Evolutionary conservation across 2,329 filamentous ascomycete genomes (phyloP).

Genomic region (Didymella exigua): DNA sequence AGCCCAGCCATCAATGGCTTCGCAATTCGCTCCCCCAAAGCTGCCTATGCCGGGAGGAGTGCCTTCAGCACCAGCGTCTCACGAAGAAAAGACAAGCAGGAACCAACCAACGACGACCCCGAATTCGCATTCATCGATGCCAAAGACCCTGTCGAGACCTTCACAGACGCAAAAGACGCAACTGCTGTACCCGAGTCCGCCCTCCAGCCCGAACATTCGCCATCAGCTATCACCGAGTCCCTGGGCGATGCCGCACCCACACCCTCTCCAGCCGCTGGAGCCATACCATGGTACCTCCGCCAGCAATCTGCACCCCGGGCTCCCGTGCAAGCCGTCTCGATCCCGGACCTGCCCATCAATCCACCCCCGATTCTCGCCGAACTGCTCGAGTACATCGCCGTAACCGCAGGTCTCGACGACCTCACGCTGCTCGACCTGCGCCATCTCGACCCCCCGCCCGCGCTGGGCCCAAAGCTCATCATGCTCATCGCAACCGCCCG

Average conservation of each 20-base stretch:
- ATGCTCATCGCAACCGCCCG: constrained; percentile 93
- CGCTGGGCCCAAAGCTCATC: constrained; percentile 83
- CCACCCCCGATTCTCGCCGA: constrained; percentile 73
- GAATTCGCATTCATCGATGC: constrained; percentile 21
- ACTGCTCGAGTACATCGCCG: constrained; percentile 77
- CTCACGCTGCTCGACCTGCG: constrained; percentile 83
- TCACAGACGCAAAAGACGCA: background rate
- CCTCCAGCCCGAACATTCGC: background rate
- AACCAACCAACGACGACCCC: constrained; percentile 14
- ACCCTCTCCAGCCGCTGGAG: constrained; percentile 14
- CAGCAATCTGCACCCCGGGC: constrained; percentile 54
- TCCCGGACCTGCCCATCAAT: constrained; percentile 69
- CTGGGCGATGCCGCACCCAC: constrained; percentile 5
- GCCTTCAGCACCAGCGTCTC: constrained; percentile 29
- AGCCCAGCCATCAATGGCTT: constrained; percentile 10
- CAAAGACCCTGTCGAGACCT: background rate
- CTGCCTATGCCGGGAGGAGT: constrained; percentile 14
- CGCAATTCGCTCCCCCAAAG: constrained; percentile 11
- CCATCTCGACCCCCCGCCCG: constrained; percentile 80
- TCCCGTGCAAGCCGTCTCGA: constrained; percentile 57
- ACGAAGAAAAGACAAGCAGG: constrained; percentile 22
- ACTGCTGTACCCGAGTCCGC: background rate
- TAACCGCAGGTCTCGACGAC: constrained; percentile 85
- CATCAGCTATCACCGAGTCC: constrained; percentile 5
- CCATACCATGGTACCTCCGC: constrained; percentile 79